These are phyloP conservation scores for Ormosia emarginata DNA, from an alignment of 306 rosid species.

Conservation along the genomic window DNA sequence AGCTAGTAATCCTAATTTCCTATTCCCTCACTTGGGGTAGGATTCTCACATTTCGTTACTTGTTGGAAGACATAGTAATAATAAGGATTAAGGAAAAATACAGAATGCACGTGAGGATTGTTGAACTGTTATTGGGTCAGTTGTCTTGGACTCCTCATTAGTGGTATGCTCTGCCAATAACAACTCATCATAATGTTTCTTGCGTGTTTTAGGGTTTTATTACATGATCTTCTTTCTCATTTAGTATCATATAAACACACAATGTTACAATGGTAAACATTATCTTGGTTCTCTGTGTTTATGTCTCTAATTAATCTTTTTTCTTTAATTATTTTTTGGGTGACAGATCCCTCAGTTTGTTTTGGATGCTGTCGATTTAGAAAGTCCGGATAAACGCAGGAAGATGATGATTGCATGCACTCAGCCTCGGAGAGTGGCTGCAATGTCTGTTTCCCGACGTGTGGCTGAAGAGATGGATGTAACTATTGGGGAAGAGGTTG, in stretches of 20 bases:
- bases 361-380: constrained; percentile 74
- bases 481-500: constrained; percentile 90
- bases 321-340: neutral
- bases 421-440: constrained; percentile 95
- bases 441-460: constrained; percentile 96
- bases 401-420: constrained; percentile 93
- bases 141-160: neutral
- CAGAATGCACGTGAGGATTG: neutral
- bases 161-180: neutral
- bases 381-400: constrained; percentile 66
- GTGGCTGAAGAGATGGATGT: constrained; percentile 99
- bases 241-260: neutral
- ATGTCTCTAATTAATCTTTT: neutral
- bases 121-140: neutral
- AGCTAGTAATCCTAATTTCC: too few species aligned
- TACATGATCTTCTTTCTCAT: neutral
- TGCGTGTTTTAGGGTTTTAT: neutral
- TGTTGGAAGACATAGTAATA: neutral
- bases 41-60: neutral
- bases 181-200: neutral
- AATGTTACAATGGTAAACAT: neutral
- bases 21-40: too few species aligned
- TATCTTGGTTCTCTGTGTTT: neutral
- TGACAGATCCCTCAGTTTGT: constrained; percentile 89
- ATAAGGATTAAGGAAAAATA: neutral